Evolutionary conservation across 129 eudicot species (phyloP), one percentile per base, ranked within the genome.

Genomic region (Heracleum sosnowskyi): DNA sequence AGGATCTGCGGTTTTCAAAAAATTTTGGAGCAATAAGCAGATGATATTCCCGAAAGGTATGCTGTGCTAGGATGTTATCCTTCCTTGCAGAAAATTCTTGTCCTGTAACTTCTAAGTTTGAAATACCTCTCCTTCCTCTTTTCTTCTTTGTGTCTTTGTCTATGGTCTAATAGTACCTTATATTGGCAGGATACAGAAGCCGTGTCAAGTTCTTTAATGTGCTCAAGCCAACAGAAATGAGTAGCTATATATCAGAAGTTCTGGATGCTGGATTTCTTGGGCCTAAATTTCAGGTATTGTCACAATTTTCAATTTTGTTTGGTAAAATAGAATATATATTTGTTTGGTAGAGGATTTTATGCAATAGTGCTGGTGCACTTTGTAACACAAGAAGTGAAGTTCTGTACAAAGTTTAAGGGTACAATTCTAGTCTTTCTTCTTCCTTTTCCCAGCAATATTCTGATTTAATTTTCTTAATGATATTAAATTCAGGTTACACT

Each of bases 241-340:
- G 90, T 74, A 78, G 76, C 87, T 91, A 91, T 75, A 81, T 86
- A 79, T 85, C 84, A 2, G 93, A 91, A 87, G 80, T 91, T 69
- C 80, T 84, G 62, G 94, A 89, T 82, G 97, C 85, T 68, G 97
- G 97, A 63, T 84, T 91, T 31, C 80, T 89, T 40, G 97, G 97
- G 16, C 97, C 97, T 75, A 46, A 87, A 47, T 91, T 91, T 86
- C 89, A 91, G 92, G 97, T 91, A 76, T 35, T 39, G 34, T 28
- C 33, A 41, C 24, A 29, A 4, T 15, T 33, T 42, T 39, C 24
- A 39, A 41, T 72, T 42, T 44, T 44, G 24, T 66, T 64, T 64
- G 10, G 37, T 28, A 13, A 31, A 29, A 31, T 15, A 13, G 24
- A 4, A 31, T 31, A 31, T 63, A 63, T 33, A 31, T 66, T 26